A percentile compares a stretch with the other conserved stretches of the same genome.
Conservation (phyloP, 441 rosid genomes). For the Syzygium syzygioides region DNA sequence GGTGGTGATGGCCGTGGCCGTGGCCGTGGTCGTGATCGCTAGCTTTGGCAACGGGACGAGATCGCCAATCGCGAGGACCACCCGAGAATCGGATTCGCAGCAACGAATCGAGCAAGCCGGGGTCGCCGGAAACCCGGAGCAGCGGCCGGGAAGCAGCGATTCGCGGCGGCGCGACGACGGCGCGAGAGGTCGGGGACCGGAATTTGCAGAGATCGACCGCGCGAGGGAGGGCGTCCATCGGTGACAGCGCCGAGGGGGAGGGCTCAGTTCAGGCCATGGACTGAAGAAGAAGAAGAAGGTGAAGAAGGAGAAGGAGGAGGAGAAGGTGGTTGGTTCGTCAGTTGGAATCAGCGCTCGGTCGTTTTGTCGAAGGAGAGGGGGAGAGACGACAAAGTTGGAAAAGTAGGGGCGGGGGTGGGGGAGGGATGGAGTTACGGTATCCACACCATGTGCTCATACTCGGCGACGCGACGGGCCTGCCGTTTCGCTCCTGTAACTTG, state of each 20-base stretch:
- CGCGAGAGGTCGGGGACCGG: constrained; percentile 3
- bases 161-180: neutral
- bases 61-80: neutral
- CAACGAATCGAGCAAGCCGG: neutral
- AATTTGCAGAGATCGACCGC: constrained; percentile 25
- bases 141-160: neutral
- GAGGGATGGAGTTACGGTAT: neutral
- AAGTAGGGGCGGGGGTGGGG: neutral
- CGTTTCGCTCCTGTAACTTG: too few species aligned
- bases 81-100: neutral
- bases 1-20: constrained; percentile 5
- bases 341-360: neutral
- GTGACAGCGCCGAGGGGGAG: constrained; percentile 3
- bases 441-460: constrained; percentile 23
- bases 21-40: constrained; percentile 19
- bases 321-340: neutral
- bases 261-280: constrained; percentile 32
- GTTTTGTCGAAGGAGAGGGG: neutral
- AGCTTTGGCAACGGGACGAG: constrained; percentile 20
- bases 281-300: neutral
- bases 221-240: constrained; percentile 19
- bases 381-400: neutral
- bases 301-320: neutral
- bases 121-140: neutral
- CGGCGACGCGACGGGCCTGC: too few species aligned